A percentile compares a stretch with the other conserved stretches of the same genome.
phyloP scores from a whole-genome alignment of 345 rosid genomes.

The Reutealis trisperma region DNA sequence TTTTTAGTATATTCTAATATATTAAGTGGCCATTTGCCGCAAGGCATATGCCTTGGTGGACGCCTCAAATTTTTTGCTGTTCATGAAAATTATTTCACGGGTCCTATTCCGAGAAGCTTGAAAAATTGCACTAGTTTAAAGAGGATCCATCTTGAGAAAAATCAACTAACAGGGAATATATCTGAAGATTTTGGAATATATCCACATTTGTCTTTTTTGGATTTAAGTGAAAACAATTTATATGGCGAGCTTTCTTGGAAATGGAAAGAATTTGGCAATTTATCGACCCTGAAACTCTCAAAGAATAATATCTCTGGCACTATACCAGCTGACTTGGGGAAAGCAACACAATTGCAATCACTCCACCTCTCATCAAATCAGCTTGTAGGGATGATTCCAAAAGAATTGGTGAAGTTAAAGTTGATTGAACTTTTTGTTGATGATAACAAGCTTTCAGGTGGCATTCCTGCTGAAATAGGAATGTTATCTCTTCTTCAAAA shows the following conservation, averaged over 20 bases:
- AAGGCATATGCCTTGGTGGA: conserved; percentile 10
- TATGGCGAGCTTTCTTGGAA: neutral
- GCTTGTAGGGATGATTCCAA: too few species aligned
- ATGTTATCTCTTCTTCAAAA: too few species aligned
- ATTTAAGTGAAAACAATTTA: conserved; percentile 19
- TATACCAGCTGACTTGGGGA: too few species aligned
- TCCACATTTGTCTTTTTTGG: conserved; percentile 17
- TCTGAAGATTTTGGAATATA: conserved; percentile 11
- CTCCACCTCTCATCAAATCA: too few species aligned
- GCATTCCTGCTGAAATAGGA: too few species aligned
- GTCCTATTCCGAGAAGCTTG: conserved; percentile 17
- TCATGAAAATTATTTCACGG: neutral
- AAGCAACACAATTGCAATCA: too few species aligned
- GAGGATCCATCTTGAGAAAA: conserved; percentile 7
- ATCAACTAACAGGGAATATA: conserved; percentile 12
- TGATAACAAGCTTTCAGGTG: too few species aligned
- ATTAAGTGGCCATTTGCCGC: conserved; percentile 23
- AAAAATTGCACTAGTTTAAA: conserved; percentile 19
- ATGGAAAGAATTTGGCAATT: neutral
- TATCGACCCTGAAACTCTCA: neutral
- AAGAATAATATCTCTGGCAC: neutral
- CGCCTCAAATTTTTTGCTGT: neutral
- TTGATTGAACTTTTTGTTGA: too few species aligned
- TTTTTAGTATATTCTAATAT: neutral
- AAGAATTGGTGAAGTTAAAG: too few species aligned